Evolutionary conservation across 257 asterid genomes (phyloP).

Genomic region (Coffea canephora): DNA sequence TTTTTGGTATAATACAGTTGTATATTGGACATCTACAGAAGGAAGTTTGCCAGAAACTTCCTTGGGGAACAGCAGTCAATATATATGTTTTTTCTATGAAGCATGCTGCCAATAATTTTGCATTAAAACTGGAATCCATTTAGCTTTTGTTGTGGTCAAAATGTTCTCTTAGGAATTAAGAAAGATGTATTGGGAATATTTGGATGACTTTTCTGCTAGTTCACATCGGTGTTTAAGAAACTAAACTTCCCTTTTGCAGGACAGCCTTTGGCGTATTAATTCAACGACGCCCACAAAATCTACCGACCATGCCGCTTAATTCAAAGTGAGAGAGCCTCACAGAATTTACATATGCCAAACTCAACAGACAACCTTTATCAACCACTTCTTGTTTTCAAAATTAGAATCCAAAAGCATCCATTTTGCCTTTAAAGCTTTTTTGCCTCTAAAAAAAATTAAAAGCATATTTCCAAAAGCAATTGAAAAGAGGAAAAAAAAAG

Average conservation of each 20-base stretch:
- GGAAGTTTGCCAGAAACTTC: constrained; percentile 16
- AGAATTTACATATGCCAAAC: constrained; percentile 11
- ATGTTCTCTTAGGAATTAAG: constrained; percentile 24
- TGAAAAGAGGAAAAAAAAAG: too few species aligned
- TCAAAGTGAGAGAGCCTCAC: constrained; percentile 3
- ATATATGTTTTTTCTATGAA: not conserved
- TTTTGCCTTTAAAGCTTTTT: too few species aligned
- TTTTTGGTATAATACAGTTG: not conserved
- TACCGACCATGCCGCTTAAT: constrained; percentile 22
- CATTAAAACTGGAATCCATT: constrained; percentile 25
- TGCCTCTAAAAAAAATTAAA: too few species aligned
- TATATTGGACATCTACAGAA: not conserved
- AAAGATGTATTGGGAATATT: constrained; percentile 23
- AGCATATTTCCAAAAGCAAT: too few species aligned
- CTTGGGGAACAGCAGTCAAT: constrained; percentile 2
- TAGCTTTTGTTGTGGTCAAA: constrained; percentile 9
- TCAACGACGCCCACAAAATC: constrained; percentile 22
- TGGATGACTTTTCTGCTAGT: constrained; percentile 6
- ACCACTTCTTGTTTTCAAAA: too few species aligned
- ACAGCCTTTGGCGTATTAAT: constrained; percentile 13
- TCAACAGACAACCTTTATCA: not conserved
- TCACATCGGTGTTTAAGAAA: constrained; percentile 1
- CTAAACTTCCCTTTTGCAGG: not conserved
- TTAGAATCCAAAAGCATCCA: too few species aligned
- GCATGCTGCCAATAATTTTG: constrained; percentile 5